These are phyloP conservation scores for Sophora flavescens DNA, from an alignment of 306 rosid genomes.

Conservation along the genomic window DNA sequence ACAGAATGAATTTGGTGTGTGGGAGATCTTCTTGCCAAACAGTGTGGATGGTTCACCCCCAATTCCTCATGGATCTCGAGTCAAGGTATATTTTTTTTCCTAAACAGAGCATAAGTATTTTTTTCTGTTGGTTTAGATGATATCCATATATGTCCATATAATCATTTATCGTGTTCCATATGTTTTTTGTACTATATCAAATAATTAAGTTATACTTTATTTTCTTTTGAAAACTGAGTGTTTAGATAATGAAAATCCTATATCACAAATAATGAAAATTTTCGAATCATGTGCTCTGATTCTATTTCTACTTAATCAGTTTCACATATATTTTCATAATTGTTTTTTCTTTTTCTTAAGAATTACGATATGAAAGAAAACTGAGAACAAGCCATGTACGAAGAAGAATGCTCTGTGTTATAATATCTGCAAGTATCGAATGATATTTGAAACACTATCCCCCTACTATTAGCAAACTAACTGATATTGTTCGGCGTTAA, in stretches of 20 bases:
- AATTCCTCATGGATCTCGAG: conserved; percentile 85
- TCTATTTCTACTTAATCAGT: neutral
- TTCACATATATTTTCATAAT: too few relatives aligned
- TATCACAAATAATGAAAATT: neutral
- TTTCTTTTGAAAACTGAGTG: neutral
- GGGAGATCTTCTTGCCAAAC: conserved; percentile 83
- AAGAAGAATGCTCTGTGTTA: too few relatives aligned
- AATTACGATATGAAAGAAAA: too few relatives aligned
- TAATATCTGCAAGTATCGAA: too few relatives aligned
- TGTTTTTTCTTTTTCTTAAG: too few relatives aligned
- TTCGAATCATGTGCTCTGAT: neutral
- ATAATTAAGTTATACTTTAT: neutral
- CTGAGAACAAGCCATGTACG: too few relatives aligned
- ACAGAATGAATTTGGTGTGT: conserved; percentile 86
- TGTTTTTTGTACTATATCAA: neutral
- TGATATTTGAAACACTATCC: too few relatives aligned
- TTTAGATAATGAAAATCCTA: neutral
- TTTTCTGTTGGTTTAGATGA: neutral
- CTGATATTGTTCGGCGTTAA: too few relatives aligned
- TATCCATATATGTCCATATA: neutral
- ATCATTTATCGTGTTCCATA: neutral
- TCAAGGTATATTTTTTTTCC: conserved; percentile 60
- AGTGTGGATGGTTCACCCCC: conserved; percentile 72
- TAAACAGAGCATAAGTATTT: neutral
- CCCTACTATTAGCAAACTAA: too few relatives aligned